These are phyloP conservation scores for Colletotrichum viniferum DNA, from an alignment of 2,329 filamentous ascomycete species.

Conservation along the genomic window DNA sequence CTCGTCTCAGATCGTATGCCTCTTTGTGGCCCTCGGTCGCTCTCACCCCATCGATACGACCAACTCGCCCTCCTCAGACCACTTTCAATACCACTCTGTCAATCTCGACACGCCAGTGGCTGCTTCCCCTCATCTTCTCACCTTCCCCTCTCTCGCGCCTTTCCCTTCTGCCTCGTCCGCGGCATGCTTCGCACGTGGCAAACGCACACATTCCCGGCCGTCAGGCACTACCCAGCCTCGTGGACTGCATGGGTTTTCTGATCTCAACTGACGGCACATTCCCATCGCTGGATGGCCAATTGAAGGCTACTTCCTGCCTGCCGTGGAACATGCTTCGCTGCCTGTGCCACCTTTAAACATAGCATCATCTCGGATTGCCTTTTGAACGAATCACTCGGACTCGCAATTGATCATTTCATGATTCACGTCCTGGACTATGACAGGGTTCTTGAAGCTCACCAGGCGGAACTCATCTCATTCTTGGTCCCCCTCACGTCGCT, in stretches of 20 bases:
- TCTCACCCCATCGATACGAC: slow-evolving; percentile 1
- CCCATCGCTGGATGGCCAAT: not conserved
- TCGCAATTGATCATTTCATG: not conserved
- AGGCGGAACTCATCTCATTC: not conserved
- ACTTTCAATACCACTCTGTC: slow-evolving; percentile 7
- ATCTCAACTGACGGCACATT: not conserved
- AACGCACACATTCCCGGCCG: not conserved
- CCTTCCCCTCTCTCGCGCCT: not conserved
- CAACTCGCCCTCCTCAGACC: not conserved
- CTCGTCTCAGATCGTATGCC: not conserved
- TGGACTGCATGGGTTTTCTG: not conserved
- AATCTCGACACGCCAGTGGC: not conserved
- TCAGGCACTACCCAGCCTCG: not conserved
- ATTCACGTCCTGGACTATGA: not conserved
- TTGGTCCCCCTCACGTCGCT: not conserved
- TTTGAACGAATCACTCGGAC: not conserved
- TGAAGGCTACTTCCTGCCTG: not conserved
- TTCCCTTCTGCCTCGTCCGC: not conserved
- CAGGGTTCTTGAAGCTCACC: not conserved
- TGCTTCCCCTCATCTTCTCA: slow-evolving; percentile 1
- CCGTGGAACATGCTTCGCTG: not conserved
- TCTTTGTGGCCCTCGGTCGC: not conserved
- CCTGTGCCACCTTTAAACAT: not conserved
- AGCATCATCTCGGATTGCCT: not conserved
- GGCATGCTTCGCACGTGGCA: slow-evolving; percentile 20